These are phyloP conservation scores for Aspergillus floridensis DNA, from an alignment of 2,329 filamentous ascomycete genomes.

Conservation along the genomic window DNA sequence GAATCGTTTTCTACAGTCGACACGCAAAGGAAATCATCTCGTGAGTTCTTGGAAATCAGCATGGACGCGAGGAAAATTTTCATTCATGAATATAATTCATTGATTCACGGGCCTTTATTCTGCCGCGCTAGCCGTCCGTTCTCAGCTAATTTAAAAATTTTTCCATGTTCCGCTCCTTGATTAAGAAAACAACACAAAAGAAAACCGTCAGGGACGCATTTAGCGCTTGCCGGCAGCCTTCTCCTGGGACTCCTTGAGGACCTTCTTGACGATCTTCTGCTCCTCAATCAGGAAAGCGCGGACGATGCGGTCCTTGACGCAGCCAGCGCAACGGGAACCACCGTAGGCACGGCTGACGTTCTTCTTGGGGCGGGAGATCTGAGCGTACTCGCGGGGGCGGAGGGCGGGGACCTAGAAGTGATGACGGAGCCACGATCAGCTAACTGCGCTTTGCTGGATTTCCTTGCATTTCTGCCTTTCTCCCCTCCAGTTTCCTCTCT, in stretches of 20 bases:
- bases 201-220: constrained; percentile 36
- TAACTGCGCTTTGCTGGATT: constrained; percentile 2
- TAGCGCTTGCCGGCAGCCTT: constrained; percentile 50
- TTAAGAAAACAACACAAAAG: constrained; percentile 29
- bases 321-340: constrained; percentile 97
- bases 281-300: constrained; percentile 99
- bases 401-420: constrained; percentile 78
- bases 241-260: constrained; percentile 95
- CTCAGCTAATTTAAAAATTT: constrained; percentile 31
- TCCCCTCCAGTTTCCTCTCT: neutral
- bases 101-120: constrained; percentile 25
- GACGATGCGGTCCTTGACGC: constrained; percentile 96
- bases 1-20: neutral
- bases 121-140: constrained; percentile 33
- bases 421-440: constrained; percentile 12
- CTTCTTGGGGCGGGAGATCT: constrained; percentile 98
- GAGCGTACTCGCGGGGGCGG: constrained; percentile 95
- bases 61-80: neutral
- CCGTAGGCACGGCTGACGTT: constrained; percentile 98
- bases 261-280: constrained; percentile 99
- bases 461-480: neutral
- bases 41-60: no score
- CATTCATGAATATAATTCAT: constrained; percentile 34
- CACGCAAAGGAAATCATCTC: neutral
- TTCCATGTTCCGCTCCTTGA: constrained; percentile 35